Conservation (phyloP, 2,329 filamentous ascomycete species). For the Didymella pomorum region DNA sequence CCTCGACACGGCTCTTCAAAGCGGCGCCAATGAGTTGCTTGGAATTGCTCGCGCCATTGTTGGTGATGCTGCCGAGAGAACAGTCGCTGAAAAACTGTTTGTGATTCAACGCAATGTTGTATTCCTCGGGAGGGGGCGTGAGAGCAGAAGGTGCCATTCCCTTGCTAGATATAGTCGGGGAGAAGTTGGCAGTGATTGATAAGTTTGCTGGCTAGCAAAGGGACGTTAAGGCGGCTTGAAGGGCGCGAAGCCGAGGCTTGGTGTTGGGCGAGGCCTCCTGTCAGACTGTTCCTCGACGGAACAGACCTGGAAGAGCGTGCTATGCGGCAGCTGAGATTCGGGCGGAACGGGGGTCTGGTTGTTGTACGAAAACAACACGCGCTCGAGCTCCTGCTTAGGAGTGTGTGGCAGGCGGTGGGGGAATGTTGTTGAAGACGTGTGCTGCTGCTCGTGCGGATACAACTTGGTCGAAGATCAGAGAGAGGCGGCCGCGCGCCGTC, state of each 20-base stretch:
- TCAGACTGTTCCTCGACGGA: slow-evolving; percentile 94
- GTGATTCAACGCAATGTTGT: slow-evolving; percentile 52
- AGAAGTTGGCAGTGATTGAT: slow-evolving; percentile 22
- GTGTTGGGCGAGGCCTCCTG: slow-evolving; percentile 91
- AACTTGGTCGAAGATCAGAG: slow-evolving; percentile 57
- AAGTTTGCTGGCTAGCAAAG: slow-evolving; percentile 35
- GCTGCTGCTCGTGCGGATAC: slow-evolving; percentile 48
- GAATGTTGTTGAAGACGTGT: slow-evolving; percentile 60
- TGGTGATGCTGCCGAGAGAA: slow-evolving; percentile 48
- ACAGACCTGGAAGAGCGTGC: slow-evolving; percentile 97
- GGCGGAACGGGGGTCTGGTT: slow-evolving; percentile 63
- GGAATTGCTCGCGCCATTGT: slow-evolving; percentile 63
- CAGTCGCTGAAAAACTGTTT: slow-evolving; percentile 40
- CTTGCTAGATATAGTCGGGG: slow-evolving; percentile 52
- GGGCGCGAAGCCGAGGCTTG: slow-evolving; percentile 87
- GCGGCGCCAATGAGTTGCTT: slow-evolving; percentile 88
- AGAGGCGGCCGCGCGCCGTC: slow-evolving; percentile 55
- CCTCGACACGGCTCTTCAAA: slow-evolving; percentile 83
- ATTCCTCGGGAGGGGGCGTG: slow-evolving; percentile 54
- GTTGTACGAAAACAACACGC: slow-evolving; percentile 55
- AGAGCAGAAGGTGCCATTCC: slow-evolving; percentile 77
- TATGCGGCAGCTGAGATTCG: slow-evolving; percentile 98
- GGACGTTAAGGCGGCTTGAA: slow-evolving; percentile 92
- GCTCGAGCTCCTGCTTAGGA: slow-evolving; percentile 49
- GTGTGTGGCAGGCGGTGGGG: slow-evolving; percentile 53